Conservation (phyloP, 2,329 filamentous ascomycete genomes). For the Hymenoscyphus infarciens region DNA sequence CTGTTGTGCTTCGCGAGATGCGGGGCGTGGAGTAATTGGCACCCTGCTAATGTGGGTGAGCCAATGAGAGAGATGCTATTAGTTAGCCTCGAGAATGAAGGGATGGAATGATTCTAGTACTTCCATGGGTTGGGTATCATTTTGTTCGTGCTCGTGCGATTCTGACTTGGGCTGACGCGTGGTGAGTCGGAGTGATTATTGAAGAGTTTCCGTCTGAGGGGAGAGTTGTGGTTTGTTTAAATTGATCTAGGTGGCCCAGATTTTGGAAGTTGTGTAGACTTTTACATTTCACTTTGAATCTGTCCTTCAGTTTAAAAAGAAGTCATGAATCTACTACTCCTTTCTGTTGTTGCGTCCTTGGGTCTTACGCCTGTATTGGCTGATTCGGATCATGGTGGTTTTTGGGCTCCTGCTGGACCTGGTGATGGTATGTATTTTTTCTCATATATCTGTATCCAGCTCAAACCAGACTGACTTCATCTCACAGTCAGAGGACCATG, state of each 20-base stretch:
- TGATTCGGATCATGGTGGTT: not conserved
- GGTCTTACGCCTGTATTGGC: not conserved
- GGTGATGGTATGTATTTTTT: not conserved
- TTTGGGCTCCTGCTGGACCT: not conserved
- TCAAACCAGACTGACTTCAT: not conserved
- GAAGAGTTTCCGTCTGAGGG: too few relatives aligned
- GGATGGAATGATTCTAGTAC: too few relatives aligned
- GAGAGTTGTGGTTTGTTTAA: too few relatives aligned
- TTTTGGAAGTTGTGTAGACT: too few relatives aligned
- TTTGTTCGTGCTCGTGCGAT: too few relatives aligned
- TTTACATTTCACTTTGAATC: not conserved
- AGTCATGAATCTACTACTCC: not conserved
- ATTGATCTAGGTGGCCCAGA: too few relatives aligned
- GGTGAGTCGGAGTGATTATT: too few relatives aligned
- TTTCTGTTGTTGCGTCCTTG: not conserved
- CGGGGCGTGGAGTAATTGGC: too few relatives aligned
- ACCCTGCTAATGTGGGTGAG: not conserved
- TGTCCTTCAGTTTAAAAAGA: not conserved
- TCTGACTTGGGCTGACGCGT: too few relatives aligned
- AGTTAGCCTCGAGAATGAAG: not conserved
- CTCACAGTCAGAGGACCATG: constrained; percentile 11
- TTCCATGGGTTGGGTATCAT: too few relatives aligned
- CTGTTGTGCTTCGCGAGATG: not conserved
- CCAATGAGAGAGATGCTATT: not conserved
- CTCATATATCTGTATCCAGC: not conserved